Evolutionary conservation across 1,139 yeast genomes (phyloP), one percentile per base, ranked within the genome.

Genomic region (Meyerozyma sp.): DNA sequence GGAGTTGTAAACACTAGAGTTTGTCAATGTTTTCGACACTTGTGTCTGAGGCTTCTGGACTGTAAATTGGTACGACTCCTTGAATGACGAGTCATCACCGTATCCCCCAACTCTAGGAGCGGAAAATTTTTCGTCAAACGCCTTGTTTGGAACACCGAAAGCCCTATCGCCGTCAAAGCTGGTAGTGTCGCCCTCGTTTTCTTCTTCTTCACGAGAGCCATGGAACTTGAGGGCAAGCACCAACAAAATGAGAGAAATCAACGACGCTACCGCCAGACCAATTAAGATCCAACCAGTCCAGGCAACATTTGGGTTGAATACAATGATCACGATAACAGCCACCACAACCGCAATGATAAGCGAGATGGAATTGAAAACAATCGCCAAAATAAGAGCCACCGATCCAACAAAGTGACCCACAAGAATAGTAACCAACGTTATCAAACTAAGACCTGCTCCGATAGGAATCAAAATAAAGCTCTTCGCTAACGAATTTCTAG

Each of bases 381-480:
- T 50, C 4, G 66, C 64, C 18, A 63, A 46, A 11, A 62, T 52
- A 8, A 29, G 11, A 8, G 38, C 38, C 8, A 13, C 16, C 8
- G 41, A 36, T 11, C 36, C 27, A 13, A 26, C 16, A 29, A 5
- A 16, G 41, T 39, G 41, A 13, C 32, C 43, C 9, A 44, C 49
- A 20, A 48, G 32, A 21, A 44, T 41, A 21, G 47, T 21, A 4
- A 40, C 43, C 11, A 55, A 41, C 5, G 53, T 41, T 8, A 85
- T 52, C 43, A 84, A 70, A 13, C 87, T 81, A 58, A 89, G 68
- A 0, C 91, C 95, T 13, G 88, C 80, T 4, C 95, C 88, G 29
- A 91, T 80, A 0, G 95, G 95, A 50, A 86, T 89, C 18, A 88
- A 79, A 39, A 91, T 79, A 44, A 93, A 72, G 40, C 88, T 71